These are phyloP conservation scores for Ganoderma meredithae DNA, from an alignment of 1,284 basidiomycete species.

Conservation along the genomic window DNA sequence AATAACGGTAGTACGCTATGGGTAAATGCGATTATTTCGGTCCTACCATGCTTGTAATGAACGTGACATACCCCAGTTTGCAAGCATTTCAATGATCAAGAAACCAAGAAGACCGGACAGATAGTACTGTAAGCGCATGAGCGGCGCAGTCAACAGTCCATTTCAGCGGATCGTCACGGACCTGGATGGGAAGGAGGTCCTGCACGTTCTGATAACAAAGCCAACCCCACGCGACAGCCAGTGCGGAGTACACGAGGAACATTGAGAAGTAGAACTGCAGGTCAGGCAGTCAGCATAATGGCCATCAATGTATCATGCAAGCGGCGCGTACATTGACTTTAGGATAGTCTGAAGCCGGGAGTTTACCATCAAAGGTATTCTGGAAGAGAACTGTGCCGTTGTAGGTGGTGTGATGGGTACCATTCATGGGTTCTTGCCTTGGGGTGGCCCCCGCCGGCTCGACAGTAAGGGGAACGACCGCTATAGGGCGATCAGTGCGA, in stretches of 20 bases:
- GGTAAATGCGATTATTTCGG: neutral
- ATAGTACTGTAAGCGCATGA: conserved; percentile 73
- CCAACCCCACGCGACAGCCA: conserved; percentile 84
- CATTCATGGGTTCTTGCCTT: conserved; percentile 54
- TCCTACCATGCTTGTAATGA: conserved; percentile 12
- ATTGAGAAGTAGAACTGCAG: conserved; percentile 88
- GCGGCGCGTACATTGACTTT: conserved; percentile 85
- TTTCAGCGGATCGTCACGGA: conserved; percentile 40
- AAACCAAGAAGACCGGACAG: conserved; percentile 91
- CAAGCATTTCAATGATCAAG: conserved; percentile 93
- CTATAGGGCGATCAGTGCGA: conserved; percentile 47
- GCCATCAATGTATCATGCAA: neutral
- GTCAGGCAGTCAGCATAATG: neutral
- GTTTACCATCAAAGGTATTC: conserved; percentile 89
- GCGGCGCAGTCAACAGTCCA: neutral
- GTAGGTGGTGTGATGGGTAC: conserved; percentile 81
- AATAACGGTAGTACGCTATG: conserved; percentile 84
- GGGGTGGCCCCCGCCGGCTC: conserved; percentile 40
- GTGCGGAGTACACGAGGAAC: conserved; percentile 76
- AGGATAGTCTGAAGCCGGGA: conserved; percentile 96
- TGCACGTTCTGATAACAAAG: conserved; percentile 84
- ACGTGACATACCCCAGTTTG: conserved; percentile 73
- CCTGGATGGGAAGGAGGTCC: conserved; percentile 88
- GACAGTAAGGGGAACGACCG: conserved; percentile 86
- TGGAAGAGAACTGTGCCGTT: conserved; percentile 85